Conservation (phyloP, 371 early-diverging fungal genomes). For the Mortierella sp. region DNA sequence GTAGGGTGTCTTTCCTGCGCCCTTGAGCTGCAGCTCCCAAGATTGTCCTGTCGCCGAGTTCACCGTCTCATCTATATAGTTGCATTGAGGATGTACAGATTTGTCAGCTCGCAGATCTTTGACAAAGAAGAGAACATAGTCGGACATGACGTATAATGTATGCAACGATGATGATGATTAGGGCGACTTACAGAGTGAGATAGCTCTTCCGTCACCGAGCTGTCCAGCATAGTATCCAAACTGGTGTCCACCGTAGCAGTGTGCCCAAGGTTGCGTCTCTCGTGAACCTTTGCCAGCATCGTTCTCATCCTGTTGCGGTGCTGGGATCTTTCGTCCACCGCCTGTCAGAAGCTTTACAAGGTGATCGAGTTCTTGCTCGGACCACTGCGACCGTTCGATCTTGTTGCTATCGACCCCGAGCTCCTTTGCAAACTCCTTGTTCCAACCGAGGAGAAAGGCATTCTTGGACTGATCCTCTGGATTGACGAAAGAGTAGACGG, state of each 20-base stretch:
- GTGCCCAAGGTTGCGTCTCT: constrained; percentile 84
- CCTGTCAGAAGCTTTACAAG: constrained; percentile 45
- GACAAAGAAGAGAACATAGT: neutral
- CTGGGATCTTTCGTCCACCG: constrained; percentile 20
- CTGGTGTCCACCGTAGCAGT: constrained; percentile 92
- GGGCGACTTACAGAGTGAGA: constrained; percentile 75
- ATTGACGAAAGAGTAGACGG: constrained; percentile 70
- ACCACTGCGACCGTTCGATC: constrained; percentile 29
- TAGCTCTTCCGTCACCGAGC: constrained; percentile 92
- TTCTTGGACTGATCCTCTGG: constrained; percentile 65
- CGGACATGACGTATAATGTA: neutral
- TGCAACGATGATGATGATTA: too few relatives aligned
- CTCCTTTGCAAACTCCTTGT: constrained; percentile 34
- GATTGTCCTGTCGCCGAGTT: constrained; percentile 58
- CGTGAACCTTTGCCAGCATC: constrained; percentile 24
- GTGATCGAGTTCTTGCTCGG: constrained; percentile 30
- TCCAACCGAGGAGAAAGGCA: constrained; percentile 46
- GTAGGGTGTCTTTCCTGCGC: constrained; percentile 89
- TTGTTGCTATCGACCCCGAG: constrained; percentile 30
- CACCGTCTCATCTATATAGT: constrained; percentile 49
- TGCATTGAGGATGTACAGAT: neutral
- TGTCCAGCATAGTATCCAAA: constrained; percentile 84
- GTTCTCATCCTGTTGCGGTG: neutral
- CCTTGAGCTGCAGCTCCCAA: constrained; percentile 89
- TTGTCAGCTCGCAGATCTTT: neutral